A percentile compares a stretch with the other conserved stretches of the same genome.
phyloP scores from a whole-genome alignment of 768 basidiomycete species.

The Mrakia blollopis region DNA sequence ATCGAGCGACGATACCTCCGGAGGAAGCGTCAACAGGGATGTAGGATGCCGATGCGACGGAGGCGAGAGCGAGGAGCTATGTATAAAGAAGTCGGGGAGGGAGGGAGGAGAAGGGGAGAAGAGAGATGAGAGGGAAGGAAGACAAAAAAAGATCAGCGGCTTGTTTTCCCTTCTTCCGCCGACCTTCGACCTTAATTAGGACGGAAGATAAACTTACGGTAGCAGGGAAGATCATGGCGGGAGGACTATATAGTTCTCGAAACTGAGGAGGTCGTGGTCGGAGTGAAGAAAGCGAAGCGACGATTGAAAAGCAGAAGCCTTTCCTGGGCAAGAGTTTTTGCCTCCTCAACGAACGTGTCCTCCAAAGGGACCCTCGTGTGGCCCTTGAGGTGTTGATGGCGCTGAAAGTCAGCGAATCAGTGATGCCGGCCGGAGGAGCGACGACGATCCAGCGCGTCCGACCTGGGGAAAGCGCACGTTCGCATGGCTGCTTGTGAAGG shows the following conservation, averaged over 20 bases:
- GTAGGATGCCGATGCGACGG: neutral
- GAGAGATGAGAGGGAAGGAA: neutral
- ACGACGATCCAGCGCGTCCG: too few species aligned
- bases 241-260: slow-evolving; percentile 4
- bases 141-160: neutral
- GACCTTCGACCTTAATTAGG: neutral
- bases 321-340: neutral
- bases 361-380: neutral
- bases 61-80: slow-evolving; percentile 10
- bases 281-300: neutral
- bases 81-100: too few species aligned
- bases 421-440: too few species aligned
- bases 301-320: neutral
- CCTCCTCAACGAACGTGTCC: neutral
- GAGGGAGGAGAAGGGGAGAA: neutral
- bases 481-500: too few species aligned
- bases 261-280: slow-evolving; percentile 17
- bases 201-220: neutral
- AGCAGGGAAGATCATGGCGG: slow-evolving; percentile 3
- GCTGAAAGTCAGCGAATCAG: too few species aligned
- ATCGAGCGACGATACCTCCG: neutral
- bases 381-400: too few species aligned
- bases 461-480: too few species aligned
- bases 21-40: neutral
- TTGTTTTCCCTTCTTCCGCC: neutral